Evolutionary conservation across 495 filamentous ascomycete genomes (phyloP).

Genomic region (Aspergillus funiculosus): DNA sequence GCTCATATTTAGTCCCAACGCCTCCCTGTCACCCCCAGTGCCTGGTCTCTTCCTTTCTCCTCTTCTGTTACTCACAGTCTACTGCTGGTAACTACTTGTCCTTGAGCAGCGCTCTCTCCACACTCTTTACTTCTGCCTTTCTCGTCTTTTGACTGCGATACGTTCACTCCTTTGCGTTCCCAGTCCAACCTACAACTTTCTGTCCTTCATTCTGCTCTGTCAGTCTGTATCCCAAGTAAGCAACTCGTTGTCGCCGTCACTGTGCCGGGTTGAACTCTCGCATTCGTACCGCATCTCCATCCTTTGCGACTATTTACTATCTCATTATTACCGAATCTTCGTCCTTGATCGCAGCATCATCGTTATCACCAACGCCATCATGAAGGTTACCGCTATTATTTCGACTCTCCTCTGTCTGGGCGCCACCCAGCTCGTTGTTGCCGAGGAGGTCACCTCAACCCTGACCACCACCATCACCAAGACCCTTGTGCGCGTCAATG

Average conservation of each 20-base stretch:
- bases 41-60: constrained; percentile 2
- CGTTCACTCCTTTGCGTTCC: constrained; percentile 28
- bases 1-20: constrained; percentile 11
- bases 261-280: constrained; percentile 1
- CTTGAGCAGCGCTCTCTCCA: constrained; percentile 28
- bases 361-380: constrained; percentile 19
- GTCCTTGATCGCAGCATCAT: constrained; percentile 1
- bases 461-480: constrained; percentile 11
- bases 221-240: neutral
- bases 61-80: constrained; percentile 17
- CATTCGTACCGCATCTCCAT: neutral
- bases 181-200: constrained; percentile 6
- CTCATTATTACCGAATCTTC: no score
- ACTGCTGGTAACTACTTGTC: constrained; percentile 11
- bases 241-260: neutral
- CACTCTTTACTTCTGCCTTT: constrained; percentile 21
- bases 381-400: constrained; percentile 34
- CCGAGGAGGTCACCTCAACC: constrained; percentile 11
- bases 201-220: constrained; percentile 18
- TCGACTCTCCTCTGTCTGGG: constrained; percentile 35
- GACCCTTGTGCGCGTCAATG: constrained; percentile 12
- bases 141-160: constrained; percentile 12
- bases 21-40: constrained; percentile 7
- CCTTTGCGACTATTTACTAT: constrained; percentile 7
- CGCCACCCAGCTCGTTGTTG: constrained; percentile 14